These are phyloP conservation scores for Zasmidium angulare DNA, from an alignment of 2,329 filamentous ascomycete species.

Conservation along the genomic window DNA sequence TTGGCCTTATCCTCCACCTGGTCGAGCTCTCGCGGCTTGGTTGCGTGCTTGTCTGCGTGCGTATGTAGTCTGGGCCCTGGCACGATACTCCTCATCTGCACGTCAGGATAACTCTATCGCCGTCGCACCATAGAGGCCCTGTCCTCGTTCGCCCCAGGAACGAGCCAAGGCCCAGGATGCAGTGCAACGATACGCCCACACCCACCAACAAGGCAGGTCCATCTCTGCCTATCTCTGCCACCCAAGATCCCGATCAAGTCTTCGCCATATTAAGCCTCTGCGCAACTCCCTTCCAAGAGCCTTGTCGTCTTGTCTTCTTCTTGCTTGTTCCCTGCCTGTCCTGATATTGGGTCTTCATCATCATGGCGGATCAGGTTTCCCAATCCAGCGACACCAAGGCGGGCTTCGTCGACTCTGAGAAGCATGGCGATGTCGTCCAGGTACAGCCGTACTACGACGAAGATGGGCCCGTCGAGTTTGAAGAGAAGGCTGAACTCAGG, in stretches of 20 bases:
- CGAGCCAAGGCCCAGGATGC: not conserved
- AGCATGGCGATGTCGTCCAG: conserved; percentile 12
- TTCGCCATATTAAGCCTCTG: not conserved
- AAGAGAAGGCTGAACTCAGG: conserved; percentile 24
- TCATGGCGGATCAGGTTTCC: not conserved
- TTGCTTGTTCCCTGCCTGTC: not conserved
- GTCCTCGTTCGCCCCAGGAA: not conserved
- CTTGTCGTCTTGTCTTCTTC: not conserved
- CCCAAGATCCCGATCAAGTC: not conserved
- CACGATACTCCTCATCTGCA: not conserved
- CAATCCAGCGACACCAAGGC: not conserved
- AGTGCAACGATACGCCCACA: not conserved
- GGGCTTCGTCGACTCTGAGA: conserved; percentile 1
- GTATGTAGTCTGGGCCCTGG: not conserved
- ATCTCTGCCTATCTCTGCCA: not conserved
- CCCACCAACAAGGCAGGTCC: not conserved
- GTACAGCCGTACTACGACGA: conserved; percentile 16
- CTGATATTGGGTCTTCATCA: not conserved
- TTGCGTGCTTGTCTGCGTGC: not conserved
- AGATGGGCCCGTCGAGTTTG: conserved; percentile 21
- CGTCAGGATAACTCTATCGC: not conserved
- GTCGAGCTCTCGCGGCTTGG: not conserved
- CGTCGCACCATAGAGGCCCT: not conserved
- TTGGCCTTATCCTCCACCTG: not conserved
- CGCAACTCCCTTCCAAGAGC: not conserved